Base-by-base conservation (phyloP, 2,329 filamentous ascomycete genomes). In the Madurella fahalii region DNA sequence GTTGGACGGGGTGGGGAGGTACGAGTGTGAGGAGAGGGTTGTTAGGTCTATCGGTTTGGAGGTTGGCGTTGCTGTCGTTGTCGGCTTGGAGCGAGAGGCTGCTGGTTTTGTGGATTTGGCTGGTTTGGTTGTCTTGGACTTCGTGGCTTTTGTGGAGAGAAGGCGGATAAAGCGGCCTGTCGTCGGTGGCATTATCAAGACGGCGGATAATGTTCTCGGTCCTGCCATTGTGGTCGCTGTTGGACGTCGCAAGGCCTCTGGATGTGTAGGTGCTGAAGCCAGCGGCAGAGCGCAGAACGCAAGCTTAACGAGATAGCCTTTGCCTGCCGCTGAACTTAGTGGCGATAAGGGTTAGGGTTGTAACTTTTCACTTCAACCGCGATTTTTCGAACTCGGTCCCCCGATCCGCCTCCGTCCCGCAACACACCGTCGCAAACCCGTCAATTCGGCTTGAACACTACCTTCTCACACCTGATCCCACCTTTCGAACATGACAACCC, bases 401-500 rank as follows among this genome's bases (percentile, higher is more conserved):
- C 12, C 18, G n/a, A n/a, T n/a, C 43, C 49, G 54, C 17, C 34
- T 31, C 17, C 17, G 25, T 37, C 40, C 47, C 20, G 20, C 41
- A 18, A 4, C 18, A 7, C 42, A 9, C 25, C 17, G 16, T 18
- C 47, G 31, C 39, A 48, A 20, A 32, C 3, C 37, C 25, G 34
- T 37, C 20, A 32, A 16, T 47, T 9, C 13, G 11, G 34, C 9
- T 15, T 9, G 13, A 48, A 45, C 43, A 32, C 30, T 31, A 31
- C n/a, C 18, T 13, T 39, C 4, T 25, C 46, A 42, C 42, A 39
- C 25, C 20, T n/a, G 25, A 25, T 30, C 44, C 30, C 48, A 51
- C n/a, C 40, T n/a, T 17, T 12, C 18, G 20, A 56, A 4, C 57
- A 72, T 71, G 64, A 65, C 74, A 2, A 70, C 69, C 9, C 17